Evolutionary conservation across 148 eudicot genomes (phyloP), one percentile per base, ranked within the genome.

Genomic region (Arbutus unedo): DNA sequence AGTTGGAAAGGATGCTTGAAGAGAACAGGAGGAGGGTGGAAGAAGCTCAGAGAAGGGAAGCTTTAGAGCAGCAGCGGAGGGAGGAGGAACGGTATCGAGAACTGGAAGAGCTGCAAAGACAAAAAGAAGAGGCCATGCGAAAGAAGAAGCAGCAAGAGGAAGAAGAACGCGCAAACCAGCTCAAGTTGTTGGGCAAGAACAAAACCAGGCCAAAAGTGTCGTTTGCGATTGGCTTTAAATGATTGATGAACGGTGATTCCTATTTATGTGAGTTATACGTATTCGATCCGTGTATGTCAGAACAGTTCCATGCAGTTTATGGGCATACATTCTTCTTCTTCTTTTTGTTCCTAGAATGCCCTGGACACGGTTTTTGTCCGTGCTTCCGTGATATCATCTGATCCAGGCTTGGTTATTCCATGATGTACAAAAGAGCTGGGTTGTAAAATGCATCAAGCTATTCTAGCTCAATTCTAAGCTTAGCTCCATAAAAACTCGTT

Each of bases 41-140:
- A 87, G 97, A 93, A 88, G 92, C 96, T 66, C 96, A 93, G 78
- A 89, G 92, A 85, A 80, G 79, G 84, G 99, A 94, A 92, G 98
- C 95, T 81, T 41, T 91, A 59, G 93, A 96, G 88, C 98, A 93
- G 84, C 92, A 91, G 83, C 82, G 87, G 88, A 88, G 83, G 87
- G 98, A 96, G 87, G 98, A 96, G 83, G 92, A 91, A 79, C 93
- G 98, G 5, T 94, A 96, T 77, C 75, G 93, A 66, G 94, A 94
- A 86, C 85, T 96, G 82, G 95, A 96, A 81, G 98, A 93, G 89
- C 87, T 91, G 84, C 99, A 96, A 77, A 91, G 92, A 74, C 95
- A 92, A 84, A 94, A 91, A 57, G 98, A 94, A 85, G 98, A 91
- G 90, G 98, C 98, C 11, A 31, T 96, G 89, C 87, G 89, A 44